Evolutionary conservation across 1,284 basidiomycete genomes (phyloP).

Genomic region (Ceratobasidium sp.): DNA sequence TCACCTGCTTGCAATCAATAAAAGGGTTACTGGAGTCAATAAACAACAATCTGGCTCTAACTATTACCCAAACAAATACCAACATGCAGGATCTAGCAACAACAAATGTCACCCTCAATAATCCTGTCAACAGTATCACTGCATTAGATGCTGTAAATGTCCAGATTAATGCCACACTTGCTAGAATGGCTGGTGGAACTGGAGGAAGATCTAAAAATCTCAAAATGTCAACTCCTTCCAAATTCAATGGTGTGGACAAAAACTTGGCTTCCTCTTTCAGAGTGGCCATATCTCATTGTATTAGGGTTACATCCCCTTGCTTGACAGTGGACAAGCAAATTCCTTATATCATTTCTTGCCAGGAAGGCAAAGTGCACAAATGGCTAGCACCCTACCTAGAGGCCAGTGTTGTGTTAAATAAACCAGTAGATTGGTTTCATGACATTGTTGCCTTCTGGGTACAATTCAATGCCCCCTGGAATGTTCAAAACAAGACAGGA

Average conservation of each 20-base stretch:
- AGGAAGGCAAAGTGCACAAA: background rate
- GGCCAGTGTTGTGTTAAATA: background rate
- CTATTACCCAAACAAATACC: no score
- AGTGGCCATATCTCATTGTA: background rate
- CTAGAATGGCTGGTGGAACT: no score
- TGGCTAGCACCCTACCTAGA: background rate
- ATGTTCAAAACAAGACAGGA: background rate
- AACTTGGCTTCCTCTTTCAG: no score
- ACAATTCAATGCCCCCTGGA: constrained; percentile 11
- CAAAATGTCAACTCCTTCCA: background rate
- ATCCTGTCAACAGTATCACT: background rate
- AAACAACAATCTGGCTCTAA: no score
- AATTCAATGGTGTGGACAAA: background rate
- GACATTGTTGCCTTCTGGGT: background rate
- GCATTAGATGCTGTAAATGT: background rate
- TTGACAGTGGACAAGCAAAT: background rate
- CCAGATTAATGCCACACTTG: background rate
- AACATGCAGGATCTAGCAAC: no score
- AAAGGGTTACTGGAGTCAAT: no score
- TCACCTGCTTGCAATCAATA: no score
- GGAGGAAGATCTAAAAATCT: background rate
- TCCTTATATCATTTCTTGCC: background rate
- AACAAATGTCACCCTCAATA: background rate
- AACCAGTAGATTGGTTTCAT: background rate
- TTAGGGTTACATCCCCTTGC: background rate